Evolutionary conservation across 768 basidiomycete species (phyloP).

Genomic region (Agrocybe pediades): DNA sequence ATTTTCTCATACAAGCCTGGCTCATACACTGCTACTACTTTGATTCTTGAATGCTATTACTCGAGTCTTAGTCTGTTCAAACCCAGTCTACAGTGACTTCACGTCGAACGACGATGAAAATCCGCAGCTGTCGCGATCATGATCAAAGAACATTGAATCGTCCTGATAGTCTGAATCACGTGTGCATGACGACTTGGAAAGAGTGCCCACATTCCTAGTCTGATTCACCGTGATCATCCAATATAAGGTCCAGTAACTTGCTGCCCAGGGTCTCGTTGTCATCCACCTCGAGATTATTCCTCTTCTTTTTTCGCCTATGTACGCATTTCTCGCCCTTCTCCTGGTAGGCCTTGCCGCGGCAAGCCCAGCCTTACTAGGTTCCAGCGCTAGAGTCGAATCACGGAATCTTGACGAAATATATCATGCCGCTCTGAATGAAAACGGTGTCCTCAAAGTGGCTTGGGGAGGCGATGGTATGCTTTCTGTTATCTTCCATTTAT

Average conservation of each 20-base stretch:
- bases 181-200: not conserved
- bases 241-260: not conserved
- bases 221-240: not conserved
- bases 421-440: constrained; percentile 19
- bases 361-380: not conserved
- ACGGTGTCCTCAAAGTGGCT: constrained; percentile 17
- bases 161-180: too few species aligned
- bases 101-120: too few species aligned
- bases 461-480: constrained; percentile 28
- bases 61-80: too few species aligned
- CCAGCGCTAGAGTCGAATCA: constrained; percentile 12
- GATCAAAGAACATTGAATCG: too few species aligned
- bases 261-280: not conserved
- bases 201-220: too few species aligned
- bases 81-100: too few species aligned
- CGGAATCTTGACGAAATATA: constrained; percentile 24
- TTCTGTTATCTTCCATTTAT: not conserved
- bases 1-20: too few species aligned
- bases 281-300: not conserved
- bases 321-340: not conserved
- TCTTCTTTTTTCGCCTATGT: not conserved
- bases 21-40: too few species aligned
- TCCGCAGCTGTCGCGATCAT: not conserved
- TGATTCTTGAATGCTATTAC: too few species aligned
- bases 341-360: not conserved